Conservation (phyloP, 495 filamentous ascomycete genomes). For the Aspergillus ellipticus region DNA sequence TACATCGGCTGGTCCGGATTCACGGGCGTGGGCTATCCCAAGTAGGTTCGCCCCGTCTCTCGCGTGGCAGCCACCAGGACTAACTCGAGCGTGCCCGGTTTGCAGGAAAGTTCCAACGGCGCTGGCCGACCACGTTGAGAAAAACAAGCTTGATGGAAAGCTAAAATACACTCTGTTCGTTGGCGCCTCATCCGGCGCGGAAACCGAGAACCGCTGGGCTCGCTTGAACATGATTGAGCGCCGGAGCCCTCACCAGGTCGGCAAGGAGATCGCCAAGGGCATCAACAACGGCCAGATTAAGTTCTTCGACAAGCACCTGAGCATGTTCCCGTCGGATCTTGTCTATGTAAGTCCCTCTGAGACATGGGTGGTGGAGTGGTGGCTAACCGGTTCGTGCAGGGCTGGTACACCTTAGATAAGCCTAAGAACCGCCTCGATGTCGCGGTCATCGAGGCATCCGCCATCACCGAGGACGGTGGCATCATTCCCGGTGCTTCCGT, state of each 20-base stretch:
- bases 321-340: constrained; percentile 88
- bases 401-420: constrained; percentile 78
- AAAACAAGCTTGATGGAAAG: constrained; percentile 80
- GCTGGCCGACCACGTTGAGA: constrained; percentile 84
- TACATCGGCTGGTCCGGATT: constrained; percentile 92
- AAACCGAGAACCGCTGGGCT: constrained; percentile 92
- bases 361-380: background rate
- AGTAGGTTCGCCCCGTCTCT: constrained; percentile 49
- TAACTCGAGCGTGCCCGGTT: constrained; percentile 7
- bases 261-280: constrained; percentile 85
- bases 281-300: constrained; percentile 87
- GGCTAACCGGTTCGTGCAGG: constrained; percentile 34
- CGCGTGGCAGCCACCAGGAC: background rate
- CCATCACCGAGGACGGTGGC: constrained; percentile 88
- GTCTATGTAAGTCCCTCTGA: constrained; percentile 58
- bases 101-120: constrained; percentile 76
- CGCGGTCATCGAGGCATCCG: constrained; percentile 80
- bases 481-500: constrained; percentile 88
- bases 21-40: constrained; percentile 87
- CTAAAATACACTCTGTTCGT: constrained; percentile 84
- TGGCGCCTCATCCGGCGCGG: constrained; percentile 81
- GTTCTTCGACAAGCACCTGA: constrained; percentile 89
- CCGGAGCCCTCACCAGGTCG: constrained; percentile 82
- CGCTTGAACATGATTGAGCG: constrained; percentile 83
- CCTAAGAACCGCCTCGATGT: constrained; percentile 73